Evolutionary conservation across 169 alveolate species (phyloP), one percentile per base, ranked within the genome.

Genomic region (Plasmodium gaboni): DNA sequence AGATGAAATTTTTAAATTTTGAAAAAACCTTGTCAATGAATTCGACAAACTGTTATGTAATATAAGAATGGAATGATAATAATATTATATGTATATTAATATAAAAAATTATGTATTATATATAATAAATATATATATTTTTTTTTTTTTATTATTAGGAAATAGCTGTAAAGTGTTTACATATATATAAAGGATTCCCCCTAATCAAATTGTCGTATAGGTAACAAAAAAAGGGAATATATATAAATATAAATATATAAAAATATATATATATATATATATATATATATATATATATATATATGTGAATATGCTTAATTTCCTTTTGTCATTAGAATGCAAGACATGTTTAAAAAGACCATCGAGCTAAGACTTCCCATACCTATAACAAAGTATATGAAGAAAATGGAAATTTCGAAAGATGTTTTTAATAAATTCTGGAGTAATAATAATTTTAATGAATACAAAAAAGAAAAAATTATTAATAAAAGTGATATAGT

Each of bases 131-230:
- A 8, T 71, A 12, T 13, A 51, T 71, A 24, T 64, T 32, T 28
- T 32, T 64, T 28, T 64, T 63, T 64, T 32, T 63, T 63, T 63
- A 63, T 64, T 48, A 48, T 69, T 50, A 76, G 88, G 88, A 76
- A 76, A 76, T 76, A 71, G 88, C 76, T 55, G 88, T 76, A 22
- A 76, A 76, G 38, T 76, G 88, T 12, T 22, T 24, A 17, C 76
- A 65, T 32, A 51, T 76, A 57, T 76, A 76, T 57, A 76, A 76
- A 60, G 88, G 88, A 50, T 76, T 76, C 65, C 88, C 88, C 17
- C 65, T 76, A 63, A 76, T 76, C 28, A 76, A 76, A 55, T 50
- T 76, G 46, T 76, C 88, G 24, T 76, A 63, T 61, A 64, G 88
- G 88, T 76, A 76, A 61, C 24, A 42, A 24, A 42, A 59, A 28